Evolutionary conservation across 2,329 filamentous ascomycete genomes (phyloP), one percentile per base, ranked within the genome.

Genomic region (Epichloe gansuensis): DNA sequence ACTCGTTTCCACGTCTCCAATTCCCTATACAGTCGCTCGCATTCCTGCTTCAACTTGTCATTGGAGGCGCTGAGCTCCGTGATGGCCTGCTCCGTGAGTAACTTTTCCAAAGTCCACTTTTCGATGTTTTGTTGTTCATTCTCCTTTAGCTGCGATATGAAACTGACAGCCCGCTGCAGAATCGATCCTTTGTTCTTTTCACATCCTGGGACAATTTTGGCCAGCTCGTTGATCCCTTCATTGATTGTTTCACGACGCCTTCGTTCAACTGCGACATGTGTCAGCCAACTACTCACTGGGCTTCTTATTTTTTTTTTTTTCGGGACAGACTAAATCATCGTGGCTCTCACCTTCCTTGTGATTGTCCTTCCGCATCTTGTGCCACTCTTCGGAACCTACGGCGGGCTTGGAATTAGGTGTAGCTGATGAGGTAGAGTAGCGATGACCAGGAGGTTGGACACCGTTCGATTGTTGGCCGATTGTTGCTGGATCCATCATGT

Each of bases 161-260:
- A 97, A 58, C 89, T 84, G 9, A 96, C 91, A 0, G 93, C 90
- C 37, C 91, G 88, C 65, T 94, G 88, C 39, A 98, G 75, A 58
- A 98, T 97, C 2, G 90, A 94, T 0, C 93, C 93, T 71, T 98
- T 98, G 75, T 98, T 97, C 77, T 97, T 98, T 71, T 98, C 93
- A 63, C 91, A 96, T 13, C 90, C 90, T 0, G 93, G 93, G 0
- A 98, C 93, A 59, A 98, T 95, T 73, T 96, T 97, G 60, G 91
- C 88, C 34, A 98, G 81, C 69, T 97, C 93, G 64, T 96, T 97
- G 61, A 98, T 98, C 48, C 93, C 93, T 70, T 98, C 93, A 60
- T 98, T 98, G 67, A 98, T 98, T 0, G 93, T 96, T 71, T 98
- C 93, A 57, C 93, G 88, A 45, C 93, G 89, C 54, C 93, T 88